Conservation (phyloP, 2,329 filamentous ascomycete genomes). For the Lasiodiplodia citricola region DNA sequence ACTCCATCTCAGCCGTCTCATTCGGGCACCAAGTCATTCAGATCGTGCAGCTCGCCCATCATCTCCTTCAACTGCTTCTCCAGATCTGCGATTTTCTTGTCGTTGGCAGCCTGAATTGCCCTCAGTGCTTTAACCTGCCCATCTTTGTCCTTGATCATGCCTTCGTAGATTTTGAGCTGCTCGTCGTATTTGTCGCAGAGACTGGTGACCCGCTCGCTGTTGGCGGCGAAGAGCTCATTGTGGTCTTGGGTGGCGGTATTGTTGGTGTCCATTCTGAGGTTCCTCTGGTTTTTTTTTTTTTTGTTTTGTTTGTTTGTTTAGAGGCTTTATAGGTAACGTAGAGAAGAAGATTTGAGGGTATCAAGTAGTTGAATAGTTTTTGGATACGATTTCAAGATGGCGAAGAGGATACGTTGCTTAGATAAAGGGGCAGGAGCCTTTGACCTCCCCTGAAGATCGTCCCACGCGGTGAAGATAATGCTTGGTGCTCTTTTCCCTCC, state of each 20-base stretch:
- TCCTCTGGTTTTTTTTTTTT: not conserved
- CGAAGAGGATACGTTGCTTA: not conserved
- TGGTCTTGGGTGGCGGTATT: not conserved
- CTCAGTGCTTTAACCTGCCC: not conserved
- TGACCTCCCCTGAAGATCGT: not conserved
- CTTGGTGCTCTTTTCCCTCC: not conserved
- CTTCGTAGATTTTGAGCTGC: not conserved
- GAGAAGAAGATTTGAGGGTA: not conserved
- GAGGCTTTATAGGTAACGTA: not conserved
- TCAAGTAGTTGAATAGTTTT: not conserved
- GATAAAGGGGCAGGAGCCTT: not conserved
- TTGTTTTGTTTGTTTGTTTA: not conserved
- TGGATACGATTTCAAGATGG: not conserved
- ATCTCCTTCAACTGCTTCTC: not conserved
- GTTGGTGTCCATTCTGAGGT: not conserved
- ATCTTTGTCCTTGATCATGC: not conserved
- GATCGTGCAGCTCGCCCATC: not conserved
- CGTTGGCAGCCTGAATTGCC: not conserved
- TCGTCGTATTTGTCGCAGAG: not conserved
- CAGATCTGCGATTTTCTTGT: not conserved
- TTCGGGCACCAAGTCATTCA: not conserved
- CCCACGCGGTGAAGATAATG: not conserved
- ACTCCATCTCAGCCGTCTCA: not conserved
- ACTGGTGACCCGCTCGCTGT: not conserved
- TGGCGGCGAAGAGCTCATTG: not conserved